Evolutionary conservation across 148 eudicot species (phyloP).

Genomic region (Rhododendron simsii): DNA sequence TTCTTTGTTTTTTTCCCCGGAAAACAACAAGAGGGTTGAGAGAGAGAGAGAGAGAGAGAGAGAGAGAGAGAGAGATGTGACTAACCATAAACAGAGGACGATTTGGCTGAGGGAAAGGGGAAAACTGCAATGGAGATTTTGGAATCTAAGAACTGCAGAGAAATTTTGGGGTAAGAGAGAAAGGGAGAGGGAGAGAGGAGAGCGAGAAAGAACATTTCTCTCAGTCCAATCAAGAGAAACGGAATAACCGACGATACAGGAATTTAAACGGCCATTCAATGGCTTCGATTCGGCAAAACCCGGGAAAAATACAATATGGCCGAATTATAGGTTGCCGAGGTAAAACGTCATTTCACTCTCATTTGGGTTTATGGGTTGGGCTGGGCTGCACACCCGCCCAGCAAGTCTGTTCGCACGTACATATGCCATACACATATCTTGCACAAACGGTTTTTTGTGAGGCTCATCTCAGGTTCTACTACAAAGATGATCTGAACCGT

Average conservation of each 20-base stretch:
- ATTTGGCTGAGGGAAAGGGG: not conserved
- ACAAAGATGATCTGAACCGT: too few relatives aligned
- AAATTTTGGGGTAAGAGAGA: constrained; percentile 10
- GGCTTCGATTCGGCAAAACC: constrained; percentile 4
- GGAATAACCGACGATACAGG: constrained; percentile 26
- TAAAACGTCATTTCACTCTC: not conserved
- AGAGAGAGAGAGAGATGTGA: not conserved
- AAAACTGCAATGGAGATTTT: constrained; percentile 1
- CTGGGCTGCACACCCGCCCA: not conserved
- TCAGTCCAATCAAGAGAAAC: constrained; percentile 13
- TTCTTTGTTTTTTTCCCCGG: not conserved
- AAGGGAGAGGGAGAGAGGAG: not conserved
- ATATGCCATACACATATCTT: too few relatives aligned
- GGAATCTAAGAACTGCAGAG: not conserved
- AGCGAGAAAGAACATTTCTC: constrained; percentile 9
- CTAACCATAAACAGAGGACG: constrained; percentile 13
- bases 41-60: not conserved
- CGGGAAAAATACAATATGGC: not conserved
- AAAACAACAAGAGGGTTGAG: not conserved
- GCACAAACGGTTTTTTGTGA: too few relatives aligned
- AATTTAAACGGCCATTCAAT: constrained; percentile 15
- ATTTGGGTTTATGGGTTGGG: not conserved
- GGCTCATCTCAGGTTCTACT: too few relatives aligned
- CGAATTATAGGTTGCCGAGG: not conserved
- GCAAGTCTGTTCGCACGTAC: not conserved